Percentiles rank a stretch among this genome's conserved stretches.
Conservation (phyloP, 1,284 basidiomycete genomes). For the Chalciporus sp. region DNA sequence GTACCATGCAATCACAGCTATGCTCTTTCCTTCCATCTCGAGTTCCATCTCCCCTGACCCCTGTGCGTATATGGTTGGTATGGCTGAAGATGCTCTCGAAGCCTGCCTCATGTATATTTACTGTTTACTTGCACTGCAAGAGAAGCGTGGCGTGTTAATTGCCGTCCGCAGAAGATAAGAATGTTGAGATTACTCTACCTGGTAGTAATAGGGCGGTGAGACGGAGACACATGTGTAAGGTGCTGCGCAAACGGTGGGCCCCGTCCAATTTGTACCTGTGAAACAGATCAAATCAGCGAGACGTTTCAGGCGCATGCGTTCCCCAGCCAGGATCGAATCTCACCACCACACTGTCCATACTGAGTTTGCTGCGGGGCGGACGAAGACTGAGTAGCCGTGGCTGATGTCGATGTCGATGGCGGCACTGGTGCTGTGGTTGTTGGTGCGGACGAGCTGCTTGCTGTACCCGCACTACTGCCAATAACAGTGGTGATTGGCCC, state of each 20-base stretch:
- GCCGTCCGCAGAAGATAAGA: neutral
- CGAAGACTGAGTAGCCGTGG: neutral
- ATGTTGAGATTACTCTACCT: neutral
- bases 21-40: neutral
- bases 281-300: neutral
- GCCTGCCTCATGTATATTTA: slow-evolving; percentile 10
- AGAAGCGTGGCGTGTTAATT: slow-evolving; percentile 9
- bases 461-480: neutral
- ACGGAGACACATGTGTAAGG: neutral
- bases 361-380: neutral
- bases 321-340: neutral
- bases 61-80: neutral
- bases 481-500: neutral
- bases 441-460: neutral
- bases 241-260: slow-evolving; percentile 36
- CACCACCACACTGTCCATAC: neutral
- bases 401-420: neutral
- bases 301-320: neutral
- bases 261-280: neutral
- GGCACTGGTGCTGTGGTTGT: neutral
- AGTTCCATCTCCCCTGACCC: neutral
- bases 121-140: slow-evolving; percentile 13
- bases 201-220: neutral
- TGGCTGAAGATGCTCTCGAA: neutral
- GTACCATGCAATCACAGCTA: slow-evolving; percentile 4